Conservation (phyloP, 2,329 filamentous ascomycete genomes). For the Fusarium sublunatum region DNA sequence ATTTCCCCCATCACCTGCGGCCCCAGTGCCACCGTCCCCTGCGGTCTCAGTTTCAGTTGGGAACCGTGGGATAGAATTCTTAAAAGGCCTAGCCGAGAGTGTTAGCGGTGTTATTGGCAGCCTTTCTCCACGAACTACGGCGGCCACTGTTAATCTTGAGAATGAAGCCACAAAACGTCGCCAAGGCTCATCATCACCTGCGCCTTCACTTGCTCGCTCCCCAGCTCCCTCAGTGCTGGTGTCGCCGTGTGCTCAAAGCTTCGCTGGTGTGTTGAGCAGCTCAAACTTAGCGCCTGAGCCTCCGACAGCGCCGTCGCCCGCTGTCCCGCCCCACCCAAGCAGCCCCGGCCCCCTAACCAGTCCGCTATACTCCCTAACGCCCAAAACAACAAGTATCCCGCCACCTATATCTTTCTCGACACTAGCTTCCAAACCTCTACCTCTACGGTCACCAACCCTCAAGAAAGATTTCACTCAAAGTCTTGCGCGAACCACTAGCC, state of each 20-base stretch:
- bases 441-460: conserved; percentile 19
- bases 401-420: conserved; percentile 19
- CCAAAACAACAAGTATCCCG: conserved; percentile 47
- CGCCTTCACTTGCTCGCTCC: conserved; percentile 23
- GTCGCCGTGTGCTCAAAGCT: conserved; percentile 33
- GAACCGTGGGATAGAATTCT: conserved; percentile 33
- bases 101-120: conserved; percentile 39
- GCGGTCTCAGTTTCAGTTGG: conserved; percentile 35
- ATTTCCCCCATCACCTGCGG: conserved; percentile 8
- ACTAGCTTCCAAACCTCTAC: conserved; percentile 27
- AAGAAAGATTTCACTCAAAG: conserved; percentile 29
- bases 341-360: conserved; percentile 28
- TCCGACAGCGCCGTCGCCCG: conserved; percentile 38
- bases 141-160: conserved; percentile 26
- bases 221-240: conserved; percentile 24
- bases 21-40: conserved; percentile 21
- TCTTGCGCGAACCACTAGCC: conserved; percentile 20
- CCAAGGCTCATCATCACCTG: conserved; percentile 33
- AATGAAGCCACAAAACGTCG: conserved; percentile 24
- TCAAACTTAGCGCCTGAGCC: conserved; percentile 36
- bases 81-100: conserved; percentile 31
- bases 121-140: conserved; percentile 36
- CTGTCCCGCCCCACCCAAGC: conserved; percentile 40
- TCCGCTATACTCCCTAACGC: conserved; percentile 45
- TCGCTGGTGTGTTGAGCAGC: conserved; percentile 25